Evolutionary conservation across 495 filamentous ascomycete species (phyloP), one percentile per base, ranked within the genome.

Genomic region (Podospora sp.): DNA sequence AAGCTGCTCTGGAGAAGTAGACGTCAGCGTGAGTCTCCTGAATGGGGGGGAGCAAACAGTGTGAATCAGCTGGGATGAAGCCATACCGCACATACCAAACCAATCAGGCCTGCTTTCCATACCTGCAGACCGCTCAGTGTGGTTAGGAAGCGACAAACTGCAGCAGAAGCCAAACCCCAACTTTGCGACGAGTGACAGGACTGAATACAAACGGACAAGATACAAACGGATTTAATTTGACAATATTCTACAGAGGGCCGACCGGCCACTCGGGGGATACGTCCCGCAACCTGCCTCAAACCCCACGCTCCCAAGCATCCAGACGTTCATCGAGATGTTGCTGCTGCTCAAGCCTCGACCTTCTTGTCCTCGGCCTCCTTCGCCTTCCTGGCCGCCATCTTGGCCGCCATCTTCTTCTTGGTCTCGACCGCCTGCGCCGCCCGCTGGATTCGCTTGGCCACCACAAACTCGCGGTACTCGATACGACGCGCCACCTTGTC

Each of bases 401-500:
- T n/a, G 24, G 18, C 57, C 8, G n/a, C 26, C 25, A 36, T 6
- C 46, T 35, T 33, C 2, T 40, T 46, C 26, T 36, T 66, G 62
- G 60, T 25, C 57, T 65, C 67, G 8, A 22, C 16, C 20, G 60
- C 55, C 62, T 71, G 56, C 1, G 57, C 64, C 46, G 70, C 20
- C 52, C 26, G 62, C 66, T 40, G 35, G 24, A 63, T 61, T 20
- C 70, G 53, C 62, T 73, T 74, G 21, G 62, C 70, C 29, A 65
- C 61, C 50, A 73, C 68, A n/a, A 18, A 35, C 16, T n/a, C 26
- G 61, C 55, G 68, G 63, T 73, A 73, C 50, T 68, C 40, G 27
- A 68, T 66, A 33, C 73, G 71, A 0, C 75, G 63, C 11, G 8
- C 62, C 8, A 61, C 66, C 73, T 70, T 74, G 49, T 63, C 74